A percentile compares a stretch with the other conserved stretches of the same genome.
Evolutionary conservation across 768 basidiomycete species (phyloP).

Genomic region (Leccinum imitatum): DNA sequence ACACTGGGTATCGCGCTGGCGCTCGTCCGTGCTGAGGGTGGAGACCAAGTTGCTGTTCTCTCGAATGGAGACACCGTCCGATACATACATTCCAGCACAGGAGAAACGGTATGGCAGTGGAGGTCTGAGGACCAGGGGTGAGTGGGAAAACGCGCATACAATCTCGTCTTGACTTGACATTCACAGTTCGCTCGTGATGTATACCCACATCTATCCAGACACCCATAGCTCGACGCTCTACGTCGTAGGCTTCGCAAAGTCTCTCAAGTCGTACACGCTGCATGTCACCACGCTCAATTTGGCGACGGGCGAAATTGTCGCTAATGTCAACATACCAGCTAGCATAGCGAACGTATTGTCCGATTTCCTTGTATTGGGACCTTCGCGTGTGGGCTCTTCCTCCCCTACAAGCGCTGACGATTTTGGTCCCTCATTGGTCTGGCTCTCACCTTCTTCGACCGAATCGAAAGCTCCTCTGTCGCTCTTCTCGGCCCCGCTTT

Average conservation of each 20-base stretch:
- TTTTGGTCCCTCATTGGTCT: constrained; percentile 28
- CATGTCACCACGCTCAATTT: constrained; percentile 64
- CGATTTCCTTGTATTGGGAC: constrained; percentile 39
- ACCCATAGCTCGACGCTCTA: constrained; percentile 54
- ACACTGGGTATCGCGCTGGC: constrained; percentile 54
- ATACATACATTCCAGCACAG: constrained; percentile 48
- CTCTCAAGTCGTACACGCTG: constrained; percentile 54
- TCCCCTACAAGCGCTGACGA: not conserved
- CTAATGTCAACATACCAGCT: constrained; percentile 54
- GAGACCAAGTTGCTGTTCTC: constrained; percentile 41
- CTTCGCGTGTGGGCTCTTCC: constrained; percentile 10
- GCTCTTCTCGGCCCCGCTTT: constrained; percentile 42
- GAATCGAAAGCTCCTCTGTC: constrained; percentile 12
- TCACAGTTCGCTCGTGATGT: constrained; percentile 59
- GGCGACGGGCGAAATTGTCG: constrained; percentile 49
- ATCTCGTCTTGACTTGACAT: constrained; percentile 2
- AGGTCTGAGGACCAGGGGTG: constrained; percentile 66
- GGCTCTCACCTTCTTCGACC: constrained; percentile 33
- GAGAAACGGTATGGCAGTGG: constrained; percentile 70
- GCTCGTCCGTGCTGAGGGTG: constrained; percentile 33
- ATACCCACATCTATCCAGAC: constrained; percentile 60
- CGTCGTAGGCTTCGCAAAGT: constrained; percentile 45
- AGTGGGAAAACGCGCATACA: constrained; percentile 20
- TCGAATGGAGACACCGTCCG: constrained; percentile 62
- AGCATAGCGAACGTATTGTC: constrained; percentile 36